A percentile compares a stretch with the other conserved stretches of the same genome.
phyloP scores from a whole-genome alignment of 177 flowering plant genomes.

The Vitis hybrid region DNA sequence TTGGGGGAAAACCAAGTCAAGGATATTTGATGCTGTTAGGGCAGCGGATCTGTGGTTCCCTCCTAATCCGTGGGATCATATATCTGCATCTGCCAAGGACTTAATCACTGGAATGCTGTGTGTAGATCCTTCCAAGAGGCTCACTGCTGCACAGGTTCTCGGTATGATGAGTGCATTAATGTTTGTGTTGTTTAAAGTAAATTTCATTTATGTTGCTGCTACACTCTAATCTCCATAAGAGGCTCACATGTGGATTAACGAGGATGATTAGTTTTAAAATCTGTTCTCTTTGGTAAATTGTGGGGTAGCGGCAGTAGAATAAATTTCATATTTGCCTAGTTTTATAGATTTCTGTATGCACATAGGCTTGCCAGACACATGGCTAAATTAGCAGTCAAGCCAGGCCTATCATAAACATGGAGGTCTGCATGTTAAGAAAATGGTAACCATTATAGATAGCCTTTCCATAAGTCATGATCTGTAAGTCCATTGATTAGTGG shows the following conservation, averaged over 20 bases:
- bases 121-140: conserved; percentile 58
- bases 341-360: too few relatives aligned
- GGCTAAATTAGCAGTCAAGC: too few relatives aligned
- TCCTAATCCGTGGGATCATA: conserved; percentile 55
- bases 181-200: not conserved
- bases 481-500: too few relatives aligned
- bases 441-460: too few relatives aligned
- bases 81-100: conserved; percentile 67
- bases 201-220: not conserved
- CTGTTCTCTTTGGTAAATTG: too few relatives aligned
- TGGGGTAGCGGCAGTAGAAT: too few relatives aligned
- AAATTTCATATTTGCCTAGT: too few relatives aligned
- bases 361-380: too few relatives aligned
- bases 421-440: too few relatives aligned
- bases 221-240: not conserved
- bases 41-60: conserved; percentile 72
- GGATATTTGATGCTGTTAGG: conserved; percentile 79
- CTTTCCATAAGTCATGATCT: too few relatives aligned
- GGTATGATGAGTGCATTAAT: conserved; percentile 37
- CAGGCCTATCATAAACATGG: too few relatives aligned
- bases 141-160: conserved; percentile 69
- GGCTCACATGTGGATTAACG: not conserved
- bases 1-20: conserved; percentile 79
- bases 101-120: conserved; percentile 71
- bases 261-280: not conserved